Conservation (phyloP, 2,329 filamentous ascomycete genomes). For the Diplodia seriata region DNA sequence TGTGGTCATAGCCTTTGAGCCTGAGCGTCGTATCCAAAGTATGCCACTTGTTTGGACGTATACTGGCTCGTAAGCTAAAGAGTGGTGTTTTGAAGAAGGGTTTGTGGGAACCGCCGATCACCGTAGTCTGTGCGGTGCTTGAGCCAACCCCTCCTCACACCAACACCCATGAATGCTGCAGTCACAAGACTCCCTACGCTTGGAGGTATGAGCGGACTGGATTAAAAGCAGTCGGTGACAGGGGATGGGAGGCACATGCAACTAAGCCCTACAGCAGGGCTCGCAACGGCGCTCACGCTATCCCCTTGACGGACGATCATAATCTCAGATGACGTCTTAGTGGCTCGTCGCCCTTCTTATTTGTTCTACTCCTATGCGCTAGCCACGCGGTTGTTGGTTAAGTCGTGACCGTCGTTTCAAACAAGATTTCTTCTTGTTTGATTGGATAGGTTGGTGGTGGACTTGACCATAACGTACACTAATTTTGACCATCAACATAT, state of each 20-base stretch:
- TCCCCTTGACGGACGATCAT: not conserved
- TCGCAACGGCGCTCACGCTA: not conserved
- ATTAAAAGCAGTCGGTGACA: not conserved
- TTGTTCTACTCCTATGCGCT: not conserved
- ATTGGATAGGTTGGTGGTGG: not conserved
- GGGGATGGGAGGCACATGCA: not conserved
- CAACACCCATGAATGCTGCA: no score
- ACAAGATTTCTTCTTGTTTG: not conserved
- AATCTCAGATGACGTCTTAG: not conserved
- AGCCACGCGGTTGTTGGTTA: not conserved
- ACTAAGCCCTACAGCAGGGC: not conserved
- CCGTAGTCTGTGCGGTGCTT: no score
- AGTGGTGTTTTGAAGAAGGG: no score
- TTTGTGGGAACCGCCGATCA: no score
- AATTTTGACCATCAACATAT: not conserved
- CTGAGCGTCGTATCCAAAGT: no score
- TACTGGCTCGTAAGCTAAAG: no score
- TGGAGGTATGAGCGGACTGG: not conserved
- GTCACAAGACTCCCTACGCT: no score
- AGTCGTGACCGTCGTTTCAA: not conserved
- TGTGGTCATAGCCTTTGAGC: no score
- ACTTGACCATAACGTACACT: not conserved
- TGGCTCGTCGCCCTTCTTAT: not conserved
- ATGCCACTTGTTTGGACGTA: no score
- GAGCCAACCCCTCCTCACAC: no score